Conservation (phyloP, 139 green algal species). For the Chlorella ohadii region DNA sequence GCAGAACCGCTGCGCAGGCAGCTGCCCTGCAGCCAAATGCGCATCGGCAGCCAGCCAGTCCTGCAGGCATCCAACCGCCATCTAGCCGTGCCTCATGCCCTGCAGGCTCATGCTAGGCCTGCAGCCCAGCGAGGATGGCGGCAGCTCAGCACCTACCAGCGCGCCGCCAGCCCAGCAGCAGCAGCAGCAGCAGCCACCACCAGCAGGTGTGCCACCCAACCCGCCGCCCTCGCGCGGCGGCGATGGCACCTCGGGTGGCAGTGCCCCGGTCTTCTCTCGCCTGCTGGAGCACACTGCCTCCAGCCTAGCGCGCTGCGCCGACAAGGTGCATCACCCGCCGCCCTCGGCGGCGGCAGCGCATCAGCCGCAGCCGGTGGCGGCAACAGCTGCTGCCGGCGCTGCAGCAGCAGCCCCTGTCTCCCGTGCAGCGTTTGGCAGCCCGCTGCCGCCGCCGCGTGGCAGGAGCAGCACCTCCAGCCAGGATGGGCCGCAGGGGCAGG, state of each 20-base stretch:
- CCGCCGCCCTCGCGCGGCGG: not conserved
- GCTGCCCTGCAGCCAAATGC: too few relatives aligned
- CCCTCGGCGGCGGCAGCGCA: not conserved
- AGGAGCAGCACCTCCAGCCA: not conserved
- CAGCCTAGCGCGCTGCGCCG: constrained; percentile 14
- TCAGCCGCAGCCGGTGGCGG: not conserved
- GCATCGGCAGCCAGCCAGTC: too few relatives aligned
- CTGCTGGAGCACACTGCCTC: constrained; percentile 22
- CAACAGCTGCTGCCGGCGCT: not conserved
- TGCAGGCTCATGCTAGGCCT: constrained; percentile 16
- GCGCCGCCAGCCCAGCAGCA: not conserved
- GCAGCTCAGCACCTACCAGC: too few relatives aligned
- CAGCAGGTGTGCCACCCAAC: not conserved
- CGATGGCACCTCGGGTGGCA: not conserved
- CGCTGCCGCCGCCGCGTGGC: constrained; percentile 2
- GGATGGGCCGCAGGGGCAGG: too few relatives aligned
- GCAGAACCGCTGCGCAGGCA: too few relatives aligned
- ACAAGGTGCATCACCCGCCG: not conserved
- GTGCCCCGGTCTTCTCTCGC: not conserved
- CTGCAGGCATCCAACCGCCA: too few relatives aligned
- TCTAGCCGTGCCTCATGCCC: too few relatives aligned
- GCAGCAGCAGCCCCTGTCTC: not conserved
- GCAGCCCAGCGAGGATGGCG: not conserved
- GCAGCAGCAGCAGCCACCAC: not conserved
- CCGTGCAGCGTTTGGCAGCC: not conserved